Evolutionary conservation across 2,329 filamentous ascomycete genomes (phyloP).

Genomic region (Cladosporium sp.): DNA sequence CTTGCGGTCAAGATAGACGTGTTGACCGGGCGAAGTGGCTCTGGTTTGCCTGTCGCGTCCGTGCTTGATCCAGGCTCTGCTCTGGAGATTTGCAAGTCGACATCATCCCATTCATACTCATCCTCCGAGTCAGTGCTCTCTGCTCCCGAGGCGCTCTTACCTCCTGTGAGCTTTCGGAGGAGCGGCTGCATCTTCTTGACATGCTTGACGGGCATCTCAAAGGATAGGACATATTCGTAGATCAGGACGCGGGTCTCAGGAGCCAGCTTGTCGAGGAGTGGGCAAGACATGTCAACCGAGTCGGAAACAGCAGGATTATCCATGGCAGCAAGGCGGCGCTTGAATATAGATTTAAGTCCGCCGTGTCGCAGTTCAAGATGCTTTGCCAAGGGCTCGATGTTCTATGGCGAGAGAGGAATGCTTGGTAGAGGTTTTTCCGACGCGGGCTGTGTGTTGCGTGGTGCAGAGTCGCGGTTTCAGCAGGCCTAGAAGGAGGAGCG

Average conservation of each 20-base stretch:
- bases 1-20: neutral
- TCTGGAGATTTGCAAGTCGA: neutral
- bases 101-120: neutral
- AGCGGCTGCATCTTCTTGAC: slow-evolving; percentile 1
- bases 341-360: neutral
- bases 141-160: neutral
- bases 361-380: neutral
- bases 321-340: neutral
- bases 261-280: neutral
- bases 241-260: neutral
- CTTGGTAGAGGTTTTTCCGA: too few species aligned
- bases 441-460: too few species aligned
- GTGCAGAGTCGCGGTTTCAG: too few species aligned
- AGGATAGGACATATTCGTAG: neutral
- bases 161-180: neutral
- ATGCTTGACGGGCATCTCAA: neutral
- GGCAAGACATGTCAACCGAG: neutral
- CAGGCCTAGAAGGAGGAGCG: too few species aligned
- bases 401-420: neutral
- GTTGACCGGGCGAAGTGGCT: neutral
- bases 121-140: neutral
- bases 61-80: neutral
- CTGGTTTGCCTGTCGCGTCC: neutral
- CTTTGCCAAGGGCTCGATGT: neutral
- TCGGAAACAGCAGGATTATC: neutral